Evolutionary conservation across 441 rosid species (phyloP).

Genomic region (Erodium moschatum): DNA sequence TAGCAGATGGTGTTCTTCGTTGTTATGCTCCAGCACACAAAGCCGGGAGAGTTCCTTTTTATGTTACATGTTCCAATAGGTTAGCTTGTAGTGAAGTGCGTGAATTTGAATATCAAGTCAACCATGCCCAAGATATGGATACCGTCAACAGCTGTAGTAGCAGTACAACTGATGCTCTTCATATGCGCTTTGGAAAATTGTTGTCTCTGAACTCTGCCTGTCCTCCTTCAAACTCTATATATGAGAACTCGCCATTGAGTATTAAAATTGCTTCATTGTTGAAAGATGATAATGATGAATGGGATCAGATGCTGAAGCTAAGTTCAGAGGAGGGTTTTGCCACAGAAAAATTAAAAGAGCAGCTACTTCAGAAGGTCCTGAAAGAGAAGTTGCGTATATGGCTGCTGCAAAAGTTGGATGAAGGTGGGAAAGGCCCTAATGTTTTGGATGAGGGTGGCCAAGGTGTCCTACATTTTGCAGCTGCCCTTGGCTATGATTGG

Average conservation of each 20-base stretch:
- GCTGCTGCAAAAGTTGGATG: constrained; percentile 66
- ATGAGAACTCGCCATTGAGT: constrained; percentile 43
- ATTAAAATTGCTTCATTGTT: constrained; percentile 50
- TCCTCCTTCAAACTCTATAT: constrained; percentile 17
- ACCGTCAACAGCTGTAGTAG: constrained; percentile 18
- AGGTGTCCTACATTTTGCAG: constrained; percentile 85
- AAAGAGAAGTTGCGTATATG: constrained; percentile 66
- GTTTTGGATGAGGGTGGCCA: constrained; percentile 76
- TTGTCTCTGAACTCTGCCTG: constrained; percentile 36
- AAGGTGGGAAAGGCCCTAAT: constrained; percentile 79
- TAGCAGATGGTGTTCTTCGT: constrained; percentile 70
- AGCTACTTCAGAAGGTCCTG: constrained; percentile 51
- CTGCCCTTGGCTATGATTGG: constrained; percentile 91
- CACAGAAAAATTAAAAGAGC: constrained; percentile 38
- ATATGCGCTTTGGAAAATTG: constrained; percentile 50
- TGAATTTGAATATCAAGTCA: constrained; percentile 63
- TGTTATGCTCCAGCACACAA: constrained; percentile 60
- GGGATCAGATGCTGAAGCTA: constrained; percentile 48
- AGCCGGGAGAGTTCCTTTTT: constrained; percentile 81
- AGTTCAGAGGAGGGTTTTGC: constrained; percentile 35
- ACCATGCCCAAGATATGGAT: constrained; percentile 29
- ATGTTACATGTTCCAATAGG: constrained; percentile 83
- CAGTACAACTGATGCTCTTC: constrained; percentile 36
- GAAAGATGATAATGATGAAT: constrained; percentile 43
- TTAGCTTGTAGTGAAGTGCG: constrained; percentile 94